Conservation (phyloP, 1,139 yeast species). For the Protomyces arabidopsidicola region DNA sequence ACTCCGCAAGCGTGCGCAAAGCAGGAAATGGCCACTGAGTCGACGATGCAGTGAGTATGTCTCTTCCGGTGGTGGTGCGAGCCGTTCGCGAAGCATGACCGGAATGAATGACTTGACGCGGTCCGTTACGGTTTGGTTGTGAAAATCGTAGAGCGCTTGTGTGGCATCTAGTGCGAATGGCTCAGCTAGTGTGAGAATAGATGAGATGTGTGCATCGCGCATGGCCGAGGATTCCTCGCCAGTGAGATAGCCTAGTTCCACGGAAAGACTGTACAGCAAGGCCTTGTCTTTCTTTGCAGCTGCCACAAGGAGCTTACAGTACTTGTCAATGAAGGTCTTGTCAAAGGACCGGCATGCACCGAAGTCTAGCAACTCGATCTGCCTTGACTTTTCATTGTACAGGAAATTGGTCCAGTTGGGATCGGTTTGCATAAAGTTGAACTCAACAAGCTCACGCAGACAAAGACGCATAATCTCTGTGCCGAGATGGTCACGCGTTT, state of each 20-base stretch:
- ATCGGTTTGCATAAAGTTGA: slow-evolving; percentile 94
- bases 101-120: slow-evolving; percentile 82
- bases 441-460: slow-evolving; percentile 73
- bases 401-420: slow-evolving; percentile 99
- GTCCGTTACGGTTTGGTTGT: slow-evolving; percentile 84
- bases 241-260: slow-evolving; percentile 78
- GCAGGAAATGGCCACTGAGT: slow-evolving; percentile 84
- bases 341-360: slow-evolving; percentile 88
- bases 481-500: slow-evolving; percentile 48
- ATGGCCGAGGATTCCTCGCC: slow-evolving; percentile 59
- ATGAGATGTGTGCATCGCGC: slow-evolving; percentile 89
- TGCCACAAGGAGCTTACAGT: slow-evolving; percentile 68
- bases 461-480: slow-evolving; percentile 82
- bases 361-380: slow-evolving; percentile 83
- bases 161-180: slow-evolving; percentile 61
- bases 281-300: slow-evolving; percentile 68
- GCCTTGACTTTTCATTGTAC: slow-evolving; percentile 48
- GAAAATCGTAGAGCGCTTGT: slow-evolving; percentile 56
- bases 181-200: slow-evolving; percentile 86
- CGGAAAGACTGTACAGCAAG: slow-evolving; percentile 60
- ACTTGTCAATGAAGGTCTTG: slow-evolving; percentile 61
- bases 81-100: slow-evolving; percentile 81
- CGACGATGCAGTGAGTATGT: slow-evolving; percentile 92
- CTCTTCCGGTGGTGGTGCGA: slow-evolving; percentile 97
- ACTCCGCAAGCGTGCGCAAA: slow-evolving; percentile 83